Base-by-base conservation (phyloP, 768 basidiomycete genomes). In the Tricholoma bakamatsutake region DNA sequence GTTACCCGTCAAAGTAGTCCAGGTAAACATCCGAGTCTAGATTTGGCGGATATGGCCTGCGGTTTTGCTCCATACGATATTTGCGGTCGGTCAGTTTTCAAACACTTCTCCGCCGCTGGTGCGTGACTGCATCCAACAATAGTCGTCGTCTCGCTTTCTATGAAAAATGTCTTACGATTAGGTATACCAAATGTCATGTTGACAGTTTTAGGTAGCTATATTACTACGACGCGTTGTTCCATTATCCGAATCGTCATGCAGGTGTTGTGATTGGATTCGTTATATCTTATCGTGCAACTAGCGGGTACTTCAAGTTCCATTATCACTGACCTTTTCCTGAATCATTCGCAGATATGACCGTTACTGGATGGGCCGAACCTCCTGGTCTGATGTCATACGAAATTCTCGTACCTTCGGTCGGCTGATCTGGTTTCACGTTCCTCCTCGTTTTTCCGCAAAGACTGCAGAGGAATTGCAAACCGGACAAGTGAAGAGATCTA, bases 21-120 rank as follows among this genome's bases (percentile, higher is more conserved):
- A 37, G 10, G 35, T 37, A 37, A 37, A 11, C 12, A 12, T 13
- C 9, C 12, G 21, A 17, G 5, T 27, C 24, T 59, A 78, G 76
- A 74, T 85, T 11, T 84, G 81, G 79, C 75, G 78, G 52, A 84
- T 85, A 61, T 87, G 84, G 84, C 83, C 83, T 1, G 83, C 83
- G 0, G 83, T 85, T 1, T 58, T 83, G n/a, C 63, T 85, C 24
- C 80, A 85, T 64, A 84, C 84, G 4, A 50, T 73, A 4, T 83
- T 84, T 60, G 82, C 83, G 5, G 76, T 74, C 17, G 73, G 80
- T 80, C 5, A 13, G 35, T 10, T 37, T 37, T 11, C 10, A 1
- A 37, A 13, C 1, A 37, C 1, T 37, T 4, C 4, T 37, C 10
- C 10, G 4, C 13, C 1, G 4, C 35, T 37, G 13, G 35, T 37